These are phyloP conservation scores for Globisporangium iwayamae DNA, from an alignment of 352 stramenopile genomes.

Conservation along the genomic window DNA sequence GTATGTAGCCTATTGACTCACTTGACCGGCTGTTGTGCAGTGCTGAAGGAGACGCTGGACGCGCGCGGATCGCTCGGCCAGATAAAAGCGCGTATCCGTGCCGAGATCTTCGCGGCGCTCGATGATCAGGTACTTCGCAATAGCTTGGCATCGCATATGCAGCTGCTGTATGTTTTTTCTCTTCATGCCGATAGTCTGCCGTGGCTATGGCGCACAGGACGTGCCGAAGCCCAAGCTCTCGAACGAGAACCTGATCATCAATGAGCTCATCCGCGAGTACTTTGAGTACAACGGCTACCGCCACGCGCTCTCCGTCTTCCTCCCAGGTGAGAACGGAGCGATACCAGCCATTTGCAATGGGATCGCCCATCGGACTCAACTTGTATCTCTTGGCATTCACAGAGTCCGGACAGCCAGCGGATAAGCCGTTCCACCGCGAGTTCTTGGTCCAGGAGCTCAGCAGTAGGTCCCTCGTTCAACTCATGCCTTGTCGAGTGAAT, in stretches of 20 bases:
- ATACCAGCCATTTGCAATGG: neutral
- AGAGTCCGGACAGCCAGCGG: conserved; percentile 81
- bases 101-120: conserved; percentile 81
- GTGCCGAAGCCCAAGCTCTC: conserved; percentile 76
- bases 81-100: conserved; percentile 82
- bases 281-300: conserved; percentile 93
- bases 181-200: neutral
- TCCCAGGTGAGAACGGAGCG: conserved; percentile 36
- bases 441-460: conserved; percentile 84
- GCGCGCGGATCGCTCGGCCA: conserved; percentile 69
- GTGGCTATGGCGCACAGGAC: conserved; percentile 14
- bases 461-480: conserved; percentile 25
- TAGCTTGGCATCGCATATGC: neutral
- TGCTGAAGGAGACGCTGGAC: conserved; percentile 82
- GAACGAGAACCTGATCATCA: conserved; percentile 93
- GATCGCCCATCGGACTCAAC: neutral
- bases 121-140: conserved; percentile 58
- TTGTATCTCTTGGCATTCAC: neutral
- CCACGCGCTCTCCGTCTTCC: conserved; percentile 85
- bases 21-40: conserved; percentile 24
- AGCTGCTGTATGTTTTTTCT: no score
- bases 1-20: neutral
- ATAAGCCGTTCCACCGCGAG: conserved; percentile 70
- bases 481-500: neutral
- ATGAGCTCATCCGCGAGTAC: conserved; percentile 94